Evolutionary conservation across 352 stramenopile species (phyloP), one percentile per base, ranked within the genome.

Genomic region (Thalassiosira exigua): DNA sequence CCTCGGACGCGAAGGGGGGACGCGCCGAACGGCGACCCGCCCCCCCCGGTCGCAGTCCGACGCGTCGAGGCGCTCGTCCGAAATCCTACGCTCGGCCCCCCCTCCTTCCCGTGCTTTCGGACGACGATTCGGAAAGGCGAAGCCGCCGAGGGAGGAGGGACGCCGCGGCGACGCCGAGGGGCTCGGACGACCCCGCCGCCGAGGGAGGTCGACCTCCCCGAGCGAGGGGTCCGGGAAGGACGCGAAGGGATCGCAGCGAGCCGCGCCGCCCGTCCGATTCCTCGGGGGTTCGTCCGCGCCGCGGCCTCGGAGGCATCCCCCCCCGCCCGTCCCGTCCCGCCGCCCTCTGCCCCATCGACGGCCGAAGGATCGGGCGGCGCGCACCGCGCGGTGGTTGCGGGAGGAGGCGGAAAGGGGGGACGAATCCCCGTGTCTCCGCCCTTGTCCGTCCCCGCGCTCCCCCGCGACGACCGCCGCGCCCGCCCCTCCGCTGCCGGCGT

Each of bases 361-460:
- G 46, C 41, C 51, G 27, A 7, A 61, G 69, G 75, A 79, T 79
- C 29, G 19, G 44, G 22, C 48, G 88, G 61, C 90, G 64, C 92
- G 89, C 32, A 94, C 69, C 21, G 74, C 68, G 22, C 68, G 67
- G 2, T 86, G 90, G 39, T 89, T 77, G 56, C 62, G 24, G 19
- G 85, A 92, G 19, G 86, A 83, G 17, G 82, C 48, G 75, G 91
- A 92, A 2, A 85, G 70, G 27, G 92, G 68, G 30, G 87, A 67
- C 0, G 91, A 53, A 29, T 82, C 84, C 65, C 88, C 85, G n/a
- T 85, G 32, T 2, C 77, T 41, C 22, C 42, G 41, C 29, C 69
- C 26, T 69, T 69, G 42, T 80, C 76, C 26, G 64, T 69, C 17
- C 46, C 64, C 14, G 27, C 29, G 12, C 59, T 46, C 24, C 76